phyloP scores from a whole-genome alignment of 805 yeast species.

The Yamadazyma kitorensis region DNA sequence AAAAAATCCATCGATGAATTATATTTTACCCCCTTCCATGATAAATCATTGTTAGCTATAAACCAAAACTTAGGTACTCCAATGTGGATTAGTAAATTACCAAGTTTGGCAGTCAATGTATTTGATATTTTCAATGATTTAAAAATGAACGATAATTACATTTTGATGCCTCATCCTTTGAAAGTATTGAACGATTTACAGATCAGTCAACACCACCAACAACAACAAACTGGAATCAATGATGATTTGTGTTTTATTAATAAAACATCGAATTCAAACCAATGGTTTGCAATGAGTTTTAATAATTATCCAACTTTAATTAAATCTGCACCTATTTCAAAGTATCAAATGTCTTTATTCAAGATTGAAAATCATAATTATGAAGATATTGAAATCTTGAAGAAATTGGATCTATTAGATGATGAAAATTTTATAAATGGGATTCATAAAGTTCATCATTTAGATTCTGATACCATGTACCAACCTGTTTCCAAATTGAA shows the following conservation, averaged over 20 bases:
- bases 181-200: constrained; percentile 37
- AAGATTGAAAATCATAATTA: constrained; percentile 18
- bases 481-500: constrained; percentile 38
- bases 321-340: constrained; percentile 72
- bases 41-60: constrained; percentile 72
- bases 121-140: constrained; percentile 62
- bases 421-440: constrained; percentile 25
- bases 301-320: constrained; percentile 77
- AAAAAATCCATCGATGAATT: constrained; percentile 64
- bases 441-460: constrained; percentile 29
- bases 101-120: constrained; percentile 69
- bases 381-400: constrained; percentile 9
- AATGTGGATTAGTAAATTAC: constrained; percentile 73
- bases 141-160: constrained; percentile 26
- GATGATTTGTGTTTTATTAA: constrained; percentile 56
- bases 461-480: constrained; percentile 28
- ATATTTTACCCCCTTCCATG: constrained; percentile 82
- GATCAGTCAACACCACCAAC: constrained; percentile 14
- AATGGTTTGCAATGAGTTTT: constrained; percentile 86
- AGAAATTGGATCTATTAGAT: constrained; percentile 5
- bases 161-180: constrained; percentile 70
- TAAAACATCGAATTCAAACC: constrained; percentile 59
- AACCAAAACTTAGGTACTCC: constrained; percentile 68
- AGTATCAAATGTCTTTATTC: constrained; percentile 46
- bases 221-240: constrained; percentile 18